phyloP scores from a whole-genome alignment of 345 rosid species.

The Tarenaya hassleriana region DNA sequence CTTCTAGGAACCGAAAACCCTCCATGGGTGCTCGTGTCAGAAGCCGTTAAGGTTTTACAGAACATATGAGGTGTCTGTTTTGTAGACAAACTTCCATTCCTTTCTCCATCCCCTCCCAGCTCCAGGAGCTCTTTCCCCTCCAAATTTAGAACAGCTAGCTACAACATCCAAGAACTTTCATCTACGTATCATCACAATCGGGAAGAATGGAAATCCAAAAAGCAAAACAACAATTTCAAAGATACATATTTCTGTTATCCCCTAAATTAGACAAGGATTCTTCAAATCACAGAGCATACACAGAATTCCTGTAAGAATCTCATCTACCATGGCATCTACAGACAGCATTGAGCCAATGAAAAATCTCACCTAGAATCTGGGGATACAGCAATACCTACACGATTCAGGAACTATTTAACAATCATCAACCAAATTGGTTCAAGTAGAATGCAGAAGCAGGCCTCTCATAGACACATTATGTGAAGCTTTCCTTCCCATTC shows the following conservation, averaged over 20 bases:
- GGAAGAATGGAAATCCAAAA: neutral
- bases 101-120: conserved; percentile 47
- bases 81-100: conserved; percentile 41
- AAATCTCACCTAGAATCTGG: conserved; percentile 5
- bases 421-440: no score
- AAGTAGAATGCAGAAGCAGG: no score
- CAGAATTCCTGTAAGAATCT: conserved; percentile 5
- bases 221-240: conserved; percentile 1
- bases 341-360: neutral
- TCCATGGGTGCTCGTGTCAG: conserved; percentile 93
- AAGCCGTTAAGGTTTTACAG: conserved; percentile 85
- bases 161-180: conserved; percentile 19
- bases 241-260: no score
- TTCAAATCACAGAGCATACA: conserved; percentile 11
- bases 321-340: conserved; percentile 1
- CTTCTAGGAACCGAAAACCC: conserved; percentile 89
- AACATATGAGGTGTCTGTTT: conserved; percentile 77
- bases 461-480: no score
- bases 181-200: conserved; percentile 7
- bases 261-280: no score
- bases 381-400: no score
- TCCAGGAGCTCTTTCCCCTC: conserved; percentile 48
- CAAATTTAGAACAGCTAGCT: conserved; percentile 44
- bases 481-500: no score
- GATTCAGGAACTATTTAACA: no score